Percentiles rank a stretch among this genome's conserved stretches.
These are phyloP conservation scores for Epichloe gansuensis DNA, from an alignment of 2,329 filamentous ascomycete species.

Conservation along the genomic window DNA sequence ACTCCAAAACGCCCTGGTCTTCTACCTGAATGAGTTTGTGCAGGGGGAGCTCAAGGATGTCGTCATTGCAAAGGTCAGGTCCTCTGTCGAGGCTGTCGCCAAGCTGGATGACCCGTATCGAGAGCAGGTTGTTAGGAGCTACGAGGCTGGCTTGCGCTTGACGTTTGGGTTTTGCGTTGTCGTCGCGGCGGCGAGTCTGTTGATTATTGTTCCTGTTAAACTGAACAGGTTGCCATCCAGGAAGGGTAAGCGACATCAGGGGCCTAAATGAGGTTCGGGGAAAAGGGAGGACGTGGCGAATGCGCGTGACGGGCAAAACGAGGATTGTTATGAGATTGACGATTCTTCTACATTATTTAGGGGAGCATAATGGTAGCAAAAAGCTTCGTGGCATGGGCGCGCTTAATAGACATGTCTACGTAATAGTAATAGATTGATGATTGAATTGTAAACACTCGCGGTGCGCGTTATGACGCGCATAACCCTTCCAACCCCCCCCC, in stretches of 20 bases:
- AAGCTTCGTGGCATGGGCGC: too few species aligned
- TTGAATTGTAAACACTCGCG: too few species aligned
- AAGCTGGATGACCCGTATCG: slow-evolving; percentile 30
- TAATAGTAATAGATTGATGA: too few species aligned
- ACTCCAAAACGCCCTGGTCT: slow-evolving; percentile 55
- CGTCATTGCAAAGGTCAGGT: slow-evolving; percentile 38
- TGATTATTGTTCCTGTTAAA: slow-evolving; percentile 37
- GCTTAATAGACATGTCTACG: too few species aligned
- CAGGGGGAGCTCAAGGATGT: slow-evolving; percentile 43
- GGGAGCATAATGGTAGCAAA: too few species aligned
- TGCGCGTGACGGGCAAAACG: too few species aligned
- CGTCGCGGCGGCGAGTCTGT: slow-evolving; percentile 34
- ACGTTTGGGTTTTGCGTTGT: slow-evolving; percentile 31
- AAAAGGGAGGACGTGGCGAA: not conserved
- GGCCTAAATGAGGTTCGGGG: not conserved
- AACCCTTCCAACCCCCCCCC: not conserved
- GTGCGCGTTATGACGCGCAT: not conserved
- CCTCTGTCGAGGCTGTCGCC: slow-evolving; percentile 41
- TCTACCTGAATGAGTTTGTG: slow-evolving; percentile 46
- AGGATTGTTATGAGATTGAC: too few species aligned
- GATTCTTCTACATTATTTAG: too few species aligned
- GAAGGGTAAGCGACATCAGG: slow-evolving; percentile 14
- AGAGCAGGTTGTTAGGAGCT: slow-evolving; percentile 42
- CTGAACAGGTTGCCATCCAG: slow-evolving; percentile 38
- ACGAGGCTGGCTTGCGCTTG: slow-evolving; percentile 36